Percentiles rank a stretch among this genome's conserved stretches.
Conservation (phyloP, 73 alveolate species). For the Paramecium sexaurelia region DNA sequence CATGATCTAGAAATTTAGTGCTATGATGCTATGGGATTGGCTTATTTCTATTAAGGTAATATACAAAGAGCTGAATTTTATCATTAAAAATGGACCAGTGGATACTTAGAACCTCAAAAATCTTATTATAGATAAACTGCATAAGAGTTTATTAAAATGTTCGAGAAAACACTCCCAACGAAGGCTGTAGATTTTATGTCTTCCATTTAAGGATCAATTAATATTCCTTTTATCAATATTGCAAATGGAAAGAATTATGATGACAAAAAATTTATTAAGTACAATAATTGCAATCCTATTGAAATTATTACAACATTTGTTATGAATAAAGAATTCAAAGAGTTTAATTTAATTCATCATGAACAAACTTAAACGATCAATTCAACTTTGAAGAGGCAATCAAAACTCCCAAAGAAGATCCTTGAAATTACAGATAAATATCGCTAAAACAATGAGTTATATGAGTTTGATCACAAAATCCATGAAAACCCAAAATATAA, state of each 20-base stretch:
- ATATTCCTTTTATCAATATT: neutral
- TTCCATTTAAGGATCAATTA: neutral
- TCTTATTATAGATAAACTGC: neutral
- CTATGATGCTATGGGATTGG: neutral
- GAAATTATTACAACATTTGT: neutral
- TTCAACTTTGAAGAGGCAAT: neutral
- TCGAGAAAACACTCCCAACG: neutral
- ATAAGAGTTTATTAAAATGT: neutral
- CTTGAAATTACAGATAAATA: conserved; percentile 25
- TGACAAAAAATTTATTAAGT: neutral
- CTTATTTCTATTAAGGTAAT: neutral
- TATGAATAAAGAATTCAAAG: neutral
- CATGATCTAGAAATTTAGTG: neutral
- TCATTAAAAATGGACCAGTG: neutral
- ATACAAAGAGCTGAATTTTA: neutral
- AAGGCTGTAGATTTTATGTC: neutral
- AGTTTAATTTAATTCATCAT: neutral
- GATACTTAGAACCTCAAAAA: neutral
- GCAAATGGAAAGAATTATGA: neutral
- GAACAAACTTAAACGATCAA: neutral
- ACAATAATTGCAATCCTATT: neutral
- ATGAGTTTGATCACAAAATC: neutral
- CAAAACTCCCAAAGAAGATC: neutral
- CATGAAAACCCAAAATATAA: neutral
- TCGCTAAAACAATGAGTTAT: neutral